phyloP scores from a whole-genome alignment of 306 rosid species.

The Glycine tomentella region DNA sequence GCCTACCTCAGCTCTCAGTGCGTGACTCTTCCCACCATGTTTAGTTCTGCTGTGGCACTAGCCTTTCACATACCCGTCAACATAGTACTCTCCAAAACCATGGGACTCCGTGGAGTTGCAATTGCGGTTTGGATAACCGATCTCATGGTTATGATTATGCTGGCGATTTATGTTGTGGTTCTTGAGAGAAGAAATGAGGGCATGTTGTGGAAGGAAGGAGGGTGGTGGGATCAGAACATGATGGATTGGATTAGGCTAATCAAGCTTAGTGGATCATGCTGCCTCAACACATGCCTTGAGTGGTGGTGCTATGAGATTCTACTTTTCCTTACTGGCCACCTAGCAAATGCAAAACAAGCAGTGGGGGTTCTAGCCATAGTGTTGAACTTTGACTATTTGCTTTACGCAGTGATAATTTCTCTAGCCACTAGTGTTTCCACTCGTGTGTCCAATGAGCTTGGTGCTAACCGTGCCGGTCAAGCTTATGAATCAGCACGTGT shows the following conservation, averaged over 20 bases:
- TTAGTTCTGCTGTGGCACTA: slow-evolving; percentile 61
- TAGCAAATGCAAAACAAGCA: slow-evolving; percentile 60
- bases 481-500: slow-evolving; percentile 60
- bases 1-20: slow-evolving; percentile 71
- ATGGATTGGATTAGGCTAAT: slow-evolving; percentile 63
- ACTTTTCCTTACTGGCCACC: slow-evolving; percentile 67
- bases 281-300: slow-evolving; percentile 79
- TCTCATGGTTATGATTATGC: slow-evolving; percentile 53
- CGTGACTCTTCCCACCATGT: slow-evolving; percentile 70
- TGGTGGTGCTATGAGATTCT: slow-evolving; percentile 91
- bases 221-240: slow-evolving; percentile 67
- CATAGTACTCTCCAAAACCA: slow-evolving; percentile 58
- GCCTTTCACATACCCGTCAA: slow-evolving; percentile 69
- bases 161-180: slow-evolving; percentile 53
- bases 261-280: slow-evolving; percentile 74
- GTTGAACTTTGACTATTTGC: slow-evolving; percentile 72
- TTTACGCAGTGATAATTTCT: slow-evolving; percentile 71
- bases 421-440: slow-evolving; percentile 74
- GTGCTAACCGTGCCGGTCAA: slow-evolving; percentile 53
- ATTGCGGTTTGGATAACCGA: slow-evolving; percentile 78
- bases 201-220: slow-evolving; percentile 60
- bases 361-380: slow-evolving; percentile 71
- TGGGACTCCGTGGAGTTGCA: slow-evolving; percentile 68
- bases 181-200: slow-evolving; percentile 49
- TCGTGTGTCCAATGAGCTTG: slow-evolving; percentile 79